Evolutionary conservation across 2,329 filamentous ascomycete genomes (phyloP).

Genomic region (Epichloe elymi): DNA sequence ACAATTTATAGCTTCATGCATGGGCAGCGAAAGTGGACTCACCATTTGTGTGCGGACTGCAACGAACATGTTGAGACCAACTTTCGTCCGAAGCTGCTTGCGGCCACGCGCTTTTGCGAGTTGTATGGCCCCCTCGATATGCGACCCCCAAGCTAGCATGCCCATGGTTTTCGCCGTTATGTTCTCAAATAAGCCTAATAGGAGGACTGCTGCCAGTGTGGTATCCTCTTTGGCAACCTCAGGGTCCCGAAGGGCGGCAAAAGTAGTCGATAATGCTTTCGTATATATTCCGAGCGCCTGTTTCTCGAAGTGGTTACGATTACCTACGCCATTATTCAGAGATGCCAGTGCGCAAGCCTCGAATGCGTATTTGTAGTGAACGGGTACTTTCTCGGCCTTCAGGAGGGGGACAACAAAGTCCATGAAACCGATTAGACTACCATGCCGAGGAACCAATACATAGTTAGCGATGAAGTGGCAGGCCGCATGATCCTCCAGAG

Average conservation of each 20-base stretch:
- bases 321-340: constrained; percentile 35
- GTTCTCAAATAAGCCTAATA: constrained; percentile 48
- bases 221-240: constrained; percentile 37
- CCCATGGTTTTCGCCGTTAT: constrained; percentile 42
- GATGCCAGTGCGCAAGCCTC: constrained; percentile 46
- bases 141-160: constrained; percentile 47
- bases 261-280: constrained; percentile 38
- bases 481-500: constrained; percentile 40
- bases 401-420: constrained; percentile 46
- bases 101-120: constrained; percentile 44
- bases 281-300: constrained; percentile 39
- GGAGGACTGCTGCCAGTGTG: constrained; percentile 44
- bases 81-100: constrained; percentile 38
- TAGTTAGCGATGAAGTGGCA: constrained; percentile 51
- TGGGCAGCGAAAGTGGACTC: constrained; percentile 8
- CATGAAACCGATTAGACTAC: constrained; percentile 40
- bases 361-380: constrained; percentile 43
- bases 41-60: constrained; percentile 50
- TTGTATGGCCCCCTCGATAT: constrained; percentile 51
- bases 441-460: constrained; percentile 38
- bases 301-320: constrained; percentile 20
- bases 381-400: constrained; percentile 27
- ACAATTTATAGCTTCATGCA: not conserved
- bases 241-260: constrained; percentile 38
- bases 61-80: constrained; percentile 42